Evolutionary conservation across 2,329 filamentous ascomycete genomes (phyloP).

Genomic region (Botrytis deweyae): DNA sequence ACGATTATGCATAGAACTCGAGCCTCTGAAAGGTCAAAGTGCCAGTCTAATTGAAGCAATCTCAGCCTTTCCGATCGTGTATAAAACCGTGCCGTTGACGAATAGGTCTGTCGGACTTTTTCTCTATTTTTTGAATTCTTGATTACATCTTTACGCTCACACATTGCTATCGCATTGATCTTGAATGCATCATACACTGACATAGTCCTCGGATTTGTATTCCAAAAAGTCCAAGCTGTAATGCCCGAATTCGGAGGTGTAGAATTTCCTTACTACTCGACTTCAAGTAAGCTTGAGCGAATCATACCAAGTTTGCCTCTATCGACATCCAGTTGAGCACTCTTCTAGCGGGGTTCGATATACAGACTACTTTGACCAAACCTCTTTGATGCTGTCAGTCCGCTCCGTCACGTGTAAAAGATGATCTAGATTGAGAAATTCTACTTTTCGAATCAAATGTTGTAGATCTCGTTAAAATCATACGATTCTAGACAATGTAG

Average conservation of each 20-base stretch:
- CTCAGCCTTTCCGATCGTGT: neutral
- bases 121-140: neutral
- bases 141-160: too few species aligned
- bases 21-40: slow-evolving; percentile 3
- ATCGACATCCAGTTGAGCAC: neutral
- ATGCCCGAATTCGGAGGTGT: neutral
- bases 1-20: slow-evolving; percentile 11
- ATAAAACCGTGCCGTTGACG: neutral
- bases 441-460: neutral
- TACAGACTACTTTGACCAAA: neutral
- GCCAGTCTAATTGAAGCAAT: neutral
- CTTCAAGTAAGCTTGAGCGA: neutral
- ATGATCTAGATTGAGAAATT: neutral
- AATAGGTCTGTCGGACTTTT: neutral
- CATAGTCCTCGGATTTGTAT: neutral
- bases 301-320: neutral
- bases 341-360: neutral
- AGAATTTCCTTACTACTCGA: neutral
- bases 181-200: neutral
- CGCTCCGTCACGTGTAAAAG: neutral
- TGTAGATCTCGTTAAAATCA: slow-evolving; percentile 1
- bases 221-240: neutral
- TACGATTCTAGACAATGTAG: slow-evolving; percentile 6
- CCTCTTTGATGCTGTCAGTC: too few species aligned
- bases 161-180: neutral